These are phyloP conservation scores for Vigna angularis DNA, from an alignment of 306 rosid genomes.

Conservation along the genomic window DNA sequence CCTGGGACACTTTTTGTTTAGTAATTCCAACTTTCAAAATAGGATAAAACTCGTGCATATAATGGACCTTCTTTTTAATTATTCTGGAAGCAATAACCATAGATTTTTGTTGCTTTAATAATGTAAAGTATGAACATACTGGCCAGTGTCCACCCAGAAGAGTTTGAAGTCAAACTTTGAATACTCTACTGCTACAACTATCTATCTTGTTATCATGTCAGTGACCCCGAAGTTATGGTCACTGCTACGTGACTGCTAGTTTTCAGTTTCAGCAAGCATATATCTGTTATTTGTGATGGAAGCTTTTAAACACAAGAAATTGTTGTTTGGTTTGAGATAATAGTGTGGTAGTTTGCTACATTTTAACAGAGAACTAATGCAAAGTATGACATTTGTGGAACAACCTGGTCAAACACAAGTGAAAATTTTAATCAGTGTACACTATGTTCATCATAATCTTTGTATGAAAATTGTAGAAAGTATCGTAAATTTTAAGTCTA, in stretches of 20 bases:
- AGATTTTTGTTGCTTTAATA: conserved; percentile 17
- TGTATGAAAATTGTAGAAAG: too few relatives aligned
- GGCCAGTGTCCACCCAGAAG: conserved; percentile 1
- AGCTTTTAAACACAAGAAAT: background rate
- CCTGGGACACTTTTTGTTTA: conserved; percentile 1
- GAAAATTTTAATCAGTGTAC: background rate
- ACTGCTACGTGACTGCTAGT: background rate
- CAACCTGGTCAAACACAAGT: background rate
- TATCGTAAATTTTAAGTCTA: too few relatives aligned
- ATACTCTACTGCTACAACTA: conserved; percentile 1
- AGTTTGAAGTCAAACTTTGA: conserved; percentile 31
- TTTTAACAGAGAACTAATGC: background rate
- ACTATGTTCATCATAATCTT: too few relatives aligned
- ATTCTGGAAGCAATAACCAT: conserved; percentile 16
- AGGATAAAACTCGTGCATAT: background rate
- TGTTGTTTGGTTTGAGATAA: background rate
- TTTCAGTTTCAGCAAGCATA: conserved; percentile 7
- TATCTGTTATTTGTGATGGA: background rate
- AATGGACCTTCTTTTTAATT: conserved; percentile 30
- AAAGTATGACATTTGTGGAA: background rate
- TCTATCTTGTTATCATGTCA: background rate
- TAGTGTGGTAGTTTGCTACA: background rate
- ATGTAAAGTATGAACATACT: background rate
- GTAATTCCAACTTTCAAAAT: conserved; percentile 22
- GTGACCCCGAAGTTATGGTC: background rate